phyloP scores from a whole-genome alignment of 2,329 filamentous ascomycete genomes.

The Fusarium fujikuroi region DNA sequence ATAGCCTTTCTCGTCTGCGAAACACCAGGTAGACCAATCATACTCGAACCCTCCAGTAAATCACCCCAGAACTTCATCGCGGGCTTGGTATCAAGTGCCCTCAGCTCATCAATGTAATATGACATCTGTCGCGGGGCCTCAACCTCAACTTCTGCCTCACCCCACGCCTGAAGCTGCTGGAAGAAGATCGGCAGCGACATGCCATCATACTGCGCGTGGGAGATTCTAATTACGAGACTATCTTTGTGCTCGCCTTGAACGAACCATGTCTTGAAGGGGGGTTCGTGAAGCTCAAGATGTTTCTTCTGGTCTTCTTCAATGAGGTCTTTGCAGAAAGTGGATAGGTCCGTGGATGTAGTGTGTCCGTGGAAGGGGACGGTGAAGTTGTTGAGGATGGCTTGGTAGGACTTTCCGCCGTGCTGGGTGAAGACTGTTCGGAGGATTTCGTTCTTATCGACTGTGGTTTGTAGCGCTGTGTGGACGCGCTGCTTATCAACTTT shows the following conservation, averaged over 20 bases:
- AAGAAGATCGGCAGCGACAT: not conserved
- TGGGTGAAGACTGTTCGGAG: not conserved
- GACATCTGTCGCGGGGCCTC: not conserved
- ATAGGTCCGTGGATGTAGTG: rapidly evolving
- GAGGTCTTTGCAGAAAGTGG: not conserved
- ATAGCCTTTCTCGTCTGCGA: rapidly evolving
- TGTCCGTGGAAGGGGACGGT: not conserved
- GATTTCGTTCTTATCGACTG: not conserved
- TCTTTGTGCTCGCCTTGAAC: not conserved
- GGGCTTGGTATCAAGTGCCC: not conserved
- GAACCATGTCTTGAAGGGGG: not conserved
- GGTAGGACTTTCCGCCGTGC: not conserved
- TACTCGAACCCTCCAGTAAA: not conserved
- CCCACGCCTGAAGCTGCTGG: not conserved
- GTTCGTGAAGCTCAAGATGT: not conserved
- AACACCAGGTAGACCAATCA: rapidly evolving
- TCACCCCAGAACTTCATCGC: not conserved
- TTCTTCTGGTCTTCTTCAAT: not conserved
- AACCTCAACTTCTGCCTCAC: not conserved
- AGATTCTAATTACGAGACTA: not conserved
- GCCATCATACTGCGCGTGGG: not conserved
- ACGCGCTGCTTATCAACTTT: not conserved
- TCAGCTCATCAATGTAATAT: not conserved
- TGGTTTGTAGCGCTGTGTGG: not conserved
- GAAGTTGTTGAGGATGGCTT: not conserved